Evolutionary conservation across 148 eudicot species (phyloP).

Genomic region (Gaultheria prostrata): DNA sequence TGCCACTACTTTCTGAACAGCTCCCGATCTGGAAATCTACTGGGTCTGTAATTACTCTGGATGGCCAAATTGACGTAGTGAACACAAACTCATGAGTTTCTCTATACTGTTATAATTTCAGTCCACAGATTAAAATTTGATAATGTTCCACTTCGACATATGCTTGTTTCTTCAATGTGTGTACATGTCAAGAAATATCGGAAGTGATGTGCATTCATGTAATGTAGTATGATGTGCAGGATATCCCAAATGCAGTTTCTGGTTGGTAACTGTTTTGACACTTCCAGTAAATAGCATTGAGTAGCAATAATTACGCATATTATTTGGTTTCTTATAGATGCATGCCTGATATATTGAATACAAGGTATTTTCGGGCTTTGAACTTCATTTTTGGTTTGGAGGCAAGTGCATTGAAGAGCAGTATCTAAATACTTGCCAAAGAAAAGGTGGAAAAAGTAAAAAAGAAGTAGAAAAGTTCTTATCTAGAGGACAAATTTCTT

Average conservation of each 20-base stretch:
- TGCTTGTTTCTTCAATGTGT: neutral
- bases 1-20: neutral
- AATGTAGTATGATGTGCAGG: neutral
- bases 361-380: neutral
- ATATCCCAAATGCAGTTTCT: neutral
- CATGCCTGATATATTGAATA: neutral
- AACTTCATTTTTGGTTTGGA: neutral
- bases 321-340: neutral
- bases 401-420: neutral
- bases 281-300: neutral
- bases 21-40: neutral
- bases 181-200: neutral
- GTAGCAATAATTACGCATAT: neutral
- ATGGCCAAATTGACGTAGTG: neutral
- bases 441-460: neutral
- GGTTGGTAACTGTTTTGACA: neutral
- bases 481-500: neutral
- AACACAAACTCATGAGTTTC: neutral
- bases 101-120: neutral
- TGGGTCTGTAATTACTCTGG: neutral
- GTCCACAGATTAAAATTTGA: constrained; percentile 4
- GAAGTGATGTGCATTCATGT: neutral
- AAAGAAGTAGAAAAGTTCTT: neutral
- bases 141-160: neutral
- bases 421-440: neutral